A percentile compares a stretch with the other conserved stretches of the same genome.
Evolutionary conservation across 331 rosid genomes (phyloP).

Genomic region (Phaseolus coccineus): DNA sequence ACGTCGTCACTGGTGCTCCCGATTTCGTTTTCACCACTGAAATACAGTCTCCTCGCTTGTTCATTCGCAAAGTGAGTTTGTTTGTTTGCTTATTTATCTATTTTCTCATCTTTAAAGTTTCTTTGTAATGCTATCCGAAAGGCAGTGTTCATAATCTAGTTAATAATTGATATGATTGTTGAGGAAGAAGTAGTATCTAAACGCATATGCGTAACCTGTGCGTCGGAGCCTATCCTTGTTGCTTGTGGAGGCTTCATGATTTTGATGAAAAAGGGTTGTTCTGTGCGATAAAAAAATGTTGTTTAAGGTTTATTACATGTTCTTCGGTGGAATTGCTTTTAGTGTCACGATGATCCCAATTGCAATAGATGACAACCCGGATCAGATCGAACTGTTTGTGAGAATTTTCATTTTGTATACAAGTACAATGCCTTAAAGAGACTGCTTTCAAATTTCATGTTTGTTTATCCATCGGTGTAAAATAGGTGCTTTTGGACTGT

Average conservation of each 20-base stretch:
- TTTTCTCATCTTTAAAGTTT: not conserved
- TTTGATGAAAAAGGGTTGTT: conserved; percentile 4
- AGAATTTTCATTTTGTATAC: conserved; percentile 2
- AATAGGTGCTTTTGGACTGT: conserved; percentile 87
- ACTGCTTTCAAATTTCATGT: not conserved
- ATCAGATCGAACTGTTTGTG: not conserved
- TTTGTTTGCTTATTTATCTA: not conserved
- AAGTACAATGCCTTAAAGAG: conserved; percentile 4
- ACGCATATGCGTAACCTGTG: not conserved
- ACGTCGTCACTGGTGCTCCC: conserved; percentile 95
- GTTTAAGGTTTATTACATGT: conserved; percentile 5
- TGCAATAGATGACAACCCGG: not conserved
- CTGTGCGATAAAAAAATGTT: not conserved
- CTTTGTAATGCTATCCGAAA: not conserved
- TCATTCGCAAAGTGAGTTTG: conserved; percentile 79
- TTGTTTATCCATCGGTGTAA: conserved; percentile 32
- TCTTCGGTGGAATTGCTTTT: conserved; percentile 5
- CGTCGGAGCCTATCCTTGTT: conserved; percentile 12
- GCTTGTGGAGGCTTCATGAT: not conserved
- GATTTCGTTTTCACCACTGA: conserved; percentile 91
- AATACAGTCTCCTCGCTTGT: conserved; percentile 75
- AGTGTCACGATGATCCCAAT: not conserved
- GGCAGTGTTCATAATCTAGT: not conserved
- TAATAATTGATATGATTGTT: not conserved
- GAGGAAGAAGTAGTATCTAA: conserved; percentile 11